phyloP scores from a whole-genome alignment of 768 basidiomycete genomes.

The Xerocomellus intermedius region DNA sequence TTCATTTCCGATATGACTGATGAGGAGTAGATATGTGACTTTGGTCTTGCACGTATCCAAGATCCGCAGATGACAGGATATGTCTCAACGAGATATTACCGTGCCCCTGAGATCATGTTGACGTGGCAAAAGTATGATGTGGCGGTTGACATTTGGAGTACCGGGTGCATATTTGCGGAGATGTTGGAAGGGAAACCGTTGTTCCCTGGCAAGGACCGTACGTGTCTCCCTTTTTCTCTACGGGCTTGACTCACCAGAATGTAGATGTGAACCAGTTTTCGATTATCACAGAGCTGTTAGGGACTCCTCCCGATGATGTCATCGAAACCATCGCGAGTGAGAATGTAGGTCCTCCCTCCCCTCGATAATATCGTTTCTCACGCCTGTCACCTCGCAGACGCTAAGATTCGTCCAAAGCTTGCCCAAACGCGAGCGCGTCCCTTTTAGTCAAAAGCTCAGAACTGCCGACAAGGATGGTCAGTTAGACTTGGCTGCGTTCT shows the following conservation, averaged over 20 bases:
- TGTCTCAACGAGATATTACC: constrained; percentile 97
- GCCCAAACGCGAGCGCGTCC: constrained; percentile 93
- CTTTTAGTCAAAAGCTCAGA: constrained; percentile 90
- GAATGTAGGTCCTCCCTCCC: constrained; percentile 60
- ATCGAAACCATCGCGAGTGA: constrained; percentile 98
- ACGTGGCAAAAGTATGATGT: constrained; percentile 99
- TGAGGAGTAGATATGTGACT: constrained; percentile 85
- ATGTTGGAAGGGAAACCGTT: constrained; percentile 99
- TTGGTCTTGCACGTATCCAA: constrained; percentile 96
- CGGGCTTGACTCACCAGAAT: background rate
- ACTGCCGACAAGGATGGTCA: constrained; percentile 83
- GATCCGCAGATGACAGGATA: constrained; percentile 99
- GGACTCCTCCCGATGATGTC: constrained; percentile 99
- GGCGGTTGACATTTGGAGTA: constrained; percentile 99
- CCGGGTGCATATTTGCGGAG: constrained; percentile 99
- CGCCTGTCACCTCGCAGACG: constrained; percentile 54
- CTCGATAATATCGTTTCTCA: constrained; percentile 12
- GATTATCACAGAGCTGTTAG: constrained; percentile 96
- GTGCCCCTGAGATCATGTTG: constrained; percentile 99
- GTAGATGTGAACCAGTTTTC: constrained; percentile 99
- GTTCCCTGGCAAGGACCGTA: constrained; percentile 99
- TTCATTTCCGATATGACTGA: constrained; percentile 1
- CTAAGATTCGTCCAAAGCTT: constrained; percentile 97
- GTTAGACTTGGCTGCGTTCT: constrained; percentile 19
- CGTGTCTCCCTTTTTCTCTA: constrained; percentile 36